Conservation (phyloP, 345 rosid species). For the Boechera divaricarpa region DNA sequence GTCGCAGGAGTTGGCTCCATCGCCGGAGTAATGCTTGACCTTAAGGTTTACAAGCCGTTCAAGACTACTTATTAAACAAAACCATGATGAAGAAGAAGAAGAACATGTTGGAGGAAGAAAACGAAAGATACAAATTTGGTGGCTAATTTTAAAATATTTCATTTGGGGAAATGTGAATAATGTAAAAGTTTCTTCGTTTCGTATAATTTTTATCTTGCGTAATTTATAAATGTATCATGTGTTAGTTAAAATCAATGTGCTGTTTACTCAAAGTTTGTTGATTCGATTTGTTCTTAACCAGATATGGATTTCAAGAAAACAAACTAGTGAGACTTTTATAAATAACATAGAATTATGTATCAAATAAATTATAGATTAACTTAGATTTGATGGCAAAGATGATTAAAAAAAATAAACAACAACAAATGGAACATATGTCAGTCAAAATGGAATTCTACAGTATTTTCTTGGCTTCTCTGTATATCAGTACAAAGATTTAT, state of each 20-base stretch:
- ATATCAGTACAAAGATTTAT: not conserved
- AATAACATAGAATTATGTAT: not conserved
- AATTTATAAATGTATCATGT: constrained; percentile 2
- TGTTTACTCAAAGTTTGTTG: not conserved
- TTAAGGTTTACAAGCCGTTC: constrained; percentile 50
- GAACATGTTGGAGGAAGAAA: constrained; percentile 9
- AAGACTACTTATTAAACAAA: constrained; percentile 42
- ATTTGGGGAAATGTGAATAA: constrained; percentile 42
- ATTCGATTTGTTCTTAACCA: not conserved
- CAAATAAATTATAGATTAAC: not conserved
- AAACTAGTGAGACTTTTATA: not conserved
- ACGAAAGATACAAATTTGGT: constrained; percentile 22
- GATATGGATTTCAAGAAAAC: not conserved
- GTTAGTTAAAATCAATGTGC: not conserved
- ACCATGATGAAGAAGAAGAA: constrained; percentile 17
- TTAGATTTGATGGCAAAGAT: not conserved
- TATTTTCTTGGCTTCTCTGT: not conserved
- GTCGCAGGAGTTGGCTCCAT: constrained; percentile 72
- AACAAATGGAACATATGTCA: not conserved
- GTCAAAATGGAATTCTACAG: not conserved
- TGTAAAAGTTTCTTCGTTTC: constrained; percentile 31
- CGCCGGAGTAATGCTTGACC: constrained; percentile 64
- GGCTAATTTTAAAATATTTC: constrained; percentile 4
- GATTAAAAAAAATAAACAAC: no score
- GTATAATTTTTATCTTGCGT: constrained; percentile 6